These are phyloP conservation scores for Chalciporus pseudorubinellus DNA, from an alignment of 768 basidiomycete species.

Conservation along the genomic window DNA sequence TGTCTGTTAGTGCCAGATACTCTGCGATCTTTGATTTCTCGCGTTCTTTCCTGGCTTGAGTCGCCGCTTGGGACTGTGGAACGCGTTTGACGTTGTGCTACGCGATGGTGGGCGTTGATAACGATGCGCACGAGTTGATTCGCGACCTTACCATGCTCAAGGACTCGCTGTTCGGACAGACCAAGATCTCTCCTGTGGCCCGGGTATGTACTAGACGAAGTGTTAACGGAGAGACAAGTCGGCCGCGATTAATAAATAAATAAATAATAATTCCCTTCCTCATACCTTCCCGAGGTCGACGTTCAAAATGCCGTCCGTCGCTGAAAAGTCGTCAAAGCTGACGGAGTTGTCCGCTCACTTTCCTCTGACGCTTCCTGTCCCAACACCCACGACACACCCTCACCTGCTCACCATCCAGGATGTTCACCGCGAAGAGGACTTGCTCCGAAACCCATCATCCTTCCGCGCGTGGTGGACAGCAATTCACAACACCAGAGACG, in stretches of 20 bases:
- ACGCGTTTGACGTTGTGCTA: slow-evolving; percentile 74
- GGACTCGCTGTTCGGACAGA: background rate
- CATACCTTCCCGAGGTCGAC: background rate
- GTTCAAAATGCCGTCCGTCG: slow-evolving; percentile 55
- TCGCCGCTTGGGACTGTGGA: slow-evolving; percentile 53
- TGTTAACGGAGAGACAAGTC: too few relatives aligned
- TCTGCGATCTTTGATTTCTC: slow-evolving; percentile 76
- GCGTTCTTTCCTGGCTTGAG: slow-evolving; percentile 64
- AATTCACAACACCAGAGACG: slow-evolving; percentile 72
- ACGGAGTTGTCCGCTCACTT: slow-evolving; percentile 60
- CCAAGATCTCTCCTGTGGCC: background rate
- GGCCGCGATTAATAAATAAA: background rate
- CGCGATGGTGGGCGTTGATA: slow-evolving; percentile 1
- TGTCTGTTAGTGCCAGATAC: slow-evolving; percentile 63
- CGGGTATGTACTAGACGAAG: too few relatives aligned
- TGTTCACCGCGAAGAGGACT: slow-evolving; percentile 88
- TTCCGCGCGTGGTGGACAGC: slow-evolving; percentile 94
- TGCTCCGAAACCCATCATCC: slow-evolving; percentile 85
- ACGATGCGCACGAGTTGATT: background rate
- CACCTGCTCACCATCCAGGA: slow-evolving; percentile 73
- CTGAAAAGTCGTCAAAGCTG: slow-evolving; percentile 45
- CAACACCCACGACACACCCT: slow-evolving; percentile 75
- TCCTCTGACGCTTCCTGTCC: slow-evolving; percentile 83
- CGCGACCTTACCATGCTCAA: slow-evolving; percentile 26
- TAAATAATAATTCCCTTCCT: slow-evolving; percentile 1